These are phyloP conservation scores for Trypanosoma avium DNA, from an alignment of 208 protist genomes.

Conservation along the genomic window DNA sequence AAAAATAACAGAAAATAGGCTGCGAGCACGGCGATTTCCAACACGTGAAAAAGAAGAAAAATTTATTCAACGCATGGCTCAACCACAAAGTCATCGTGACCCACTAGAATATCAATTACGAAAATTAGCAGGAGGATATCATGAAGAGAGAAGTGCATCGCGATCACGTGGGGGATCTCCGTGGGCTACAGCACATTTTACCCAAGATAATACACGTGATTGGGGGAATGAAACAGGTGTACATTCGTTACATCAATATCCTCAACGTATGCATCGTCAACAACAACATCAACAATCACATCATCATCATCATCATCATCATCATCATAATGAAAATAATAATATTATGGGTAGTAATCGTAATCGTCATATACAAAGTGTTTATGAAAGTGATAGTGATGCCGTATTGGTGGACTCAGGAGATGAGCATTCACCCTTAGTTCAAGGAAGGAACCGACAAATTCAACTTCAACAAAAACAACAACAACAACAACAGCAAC, in stretches of 20 bases:
- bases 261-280: too few relatives aligned
- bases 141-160: too few relatives aligned
- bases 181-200: too few relatives aligned
- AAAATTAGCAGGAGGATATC: neutral
- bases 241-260: too few relatives aligned
- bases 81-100: conserved; percentile 2
- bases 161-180: too few relatives aligned
- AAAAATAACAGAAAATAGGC: neutral
- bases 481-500: neutral
- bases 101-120: neutral
- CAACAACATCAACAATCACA: too few relatives aligned
- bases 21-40: conserved; percentile 5
- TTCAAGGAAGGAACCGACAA: neutral
- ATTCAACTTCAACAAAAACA: neutral
- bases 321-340: neutral
- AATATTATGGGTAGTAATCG: neutral
- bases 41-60: conserved; percentile 9
- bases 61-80: conserved; percentile 20
- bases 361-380: too few relatives aligned
- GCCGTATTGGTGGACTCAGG: conserved; percentile 19
- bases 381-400: too few relatives aligned
- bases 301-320: neutral
- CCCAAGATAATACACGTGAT: too few relatives aligned
- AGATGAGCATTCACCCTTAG: neutral
- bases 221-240: too few relatives aligned